Evolutionary conservation across 2,329 filamentous ascomycete species (phyloP), one percentile per base, ranked within the genome.

Genomic region (Talaromyces sp.): DNA sequence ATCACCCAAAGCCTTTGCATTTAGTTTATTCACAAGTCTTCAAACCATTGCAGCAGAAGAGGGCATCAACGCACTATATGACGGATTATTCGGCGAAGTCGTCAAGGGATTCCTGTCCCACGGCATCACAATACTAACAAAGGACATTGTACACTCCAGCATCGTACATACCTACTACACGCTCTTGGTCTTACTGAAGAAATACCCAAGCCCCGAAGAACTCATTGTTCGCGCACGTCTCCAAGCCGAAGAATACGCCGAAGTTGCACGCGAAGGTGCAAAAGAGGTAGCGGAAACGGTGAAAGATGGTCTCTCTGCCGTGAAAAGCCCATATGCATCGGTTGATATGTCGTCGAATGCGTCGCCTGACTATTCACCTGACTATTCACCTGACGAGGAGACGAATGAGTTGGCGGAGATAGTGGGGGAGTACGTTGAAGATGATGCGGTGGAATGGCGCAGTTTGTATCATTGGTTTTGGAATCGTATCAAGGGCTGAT

Each of bases 71-170:
- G 87, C 85, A 0, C 74, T 96, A 8, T 96, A 95, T 68, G 84
- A 88, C 51, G 91, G 91, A 5, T 77, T 96, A 0, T 80, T 80
- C 13, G 89, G 86, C 4, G 89, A 95, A 72, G 79, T 96, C 2
- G 73, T 92, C 8, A 92, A 91, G 66, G 88, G 89, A 0, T 95
- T 96, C 75, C 86, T 96, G 66, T 86, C 85, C 21, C 91, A 96
- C 66, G 91, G 91, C 0, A 81, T 91, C 53, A 93, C 91, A 1
- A 96, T 96, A 89, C 77, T 93, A 56, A 84, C 89, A 59, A 96
- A 96, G 73, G 89, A 93, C 57, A 76, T 83, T 5, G 82, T 94
- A 8, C 89, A 96, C 69, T 79, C 82, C 28, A 71, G 86, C 15
- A 83, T 96, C 57, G 82, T 95, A 60, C 83, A 84, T 62, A 66